Evolutionary conservation across 345 rosid species (phyloP).

Genomic region (Citrus cavaleriei): DNA sequence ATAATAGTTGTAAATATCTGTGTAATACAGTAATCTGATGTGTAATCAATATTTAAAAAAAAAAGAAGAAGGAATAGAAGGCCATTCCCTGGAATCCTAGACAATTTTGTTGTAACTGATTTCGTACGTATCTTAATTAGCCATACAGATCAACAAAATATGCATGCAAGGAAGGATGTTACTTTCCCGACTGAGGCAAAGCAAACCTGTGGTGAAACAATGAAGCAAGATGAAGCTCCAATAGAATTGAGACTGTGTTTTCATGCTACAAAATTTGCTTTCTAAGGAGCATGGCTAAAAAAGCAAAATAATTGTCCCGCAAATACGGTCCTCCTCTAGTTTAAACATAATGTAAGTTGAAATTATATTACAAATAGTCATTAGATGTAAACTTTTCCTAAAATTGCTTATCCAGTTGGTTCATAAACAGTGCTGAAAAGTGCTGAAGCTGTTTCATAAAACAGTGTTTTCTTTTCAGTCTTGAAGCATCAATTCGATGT

Average conservation of each 20-base stretch:
- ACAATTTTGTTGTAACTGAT: neutral
- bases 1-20: too few relatives aligned
- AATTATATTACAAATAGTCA: constrained; percentile 3
- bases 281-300: too few relatives aligned
- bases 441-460: neutral
- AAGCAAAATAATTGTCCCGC: constrained; percentile 2
- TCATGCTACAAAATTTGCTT: neutral
- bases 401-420: neutral
- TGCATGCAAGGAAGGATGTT: neutral
- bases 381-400: neutral
- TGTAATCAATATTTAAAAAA: too few relatives aligned
- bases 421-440: neutral
- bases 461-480: neutral
- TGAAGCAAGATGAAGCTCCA: neutral
- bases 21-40: too few relatives aligned
- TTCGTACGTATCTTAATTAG: neutral
- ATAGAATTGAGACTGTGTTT: neutral
- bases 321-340: neutral
- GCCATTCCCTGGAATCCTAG: neutral
- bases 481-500: neutral
- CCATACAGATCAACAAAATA: neutral
- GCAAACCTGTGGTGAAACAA: neutral
- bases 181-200: neutral
- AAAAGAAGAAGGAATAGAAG: too few relatives aligned
- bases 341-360: neutral